phyloP scores from a whole-genome alignment of 805 yeast genomes.

The Candida lessepsii region DNA sequence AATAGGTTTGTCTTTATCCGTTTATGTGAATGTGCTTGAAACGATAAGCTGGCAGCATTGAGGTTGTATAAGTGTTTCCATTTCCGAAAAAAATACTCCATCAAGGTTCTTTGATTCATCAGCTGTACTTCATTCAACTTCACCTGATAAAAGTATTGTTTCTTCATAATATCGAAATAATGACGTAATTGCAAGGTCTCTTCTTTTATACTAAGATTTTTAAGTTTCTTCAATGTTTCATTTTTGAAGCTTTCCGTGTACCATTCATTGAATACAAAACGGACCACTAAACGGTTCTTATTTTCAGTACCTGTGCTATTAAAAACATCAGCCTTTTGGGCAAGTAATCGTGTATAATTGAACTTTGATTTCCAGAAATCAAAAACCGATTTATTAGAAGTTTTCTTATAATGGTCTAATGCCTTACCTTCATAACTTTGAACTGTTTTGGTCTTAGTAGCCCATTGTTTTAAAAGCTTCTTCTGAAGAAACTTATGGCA shows the following conservation, averaged over 20 bases:
- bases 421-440: too few species aligned
- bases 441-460: too few species aligned
- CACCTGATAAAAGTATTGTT: neutral
- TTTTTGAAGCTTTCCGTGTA: neutral
- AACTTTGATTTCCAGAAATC: neutral
- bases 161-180: constrained; percentile 12
- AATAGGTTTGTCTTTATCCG: constrained; percentile 11
- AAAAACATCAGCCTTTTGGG: constrained; percentile 1
- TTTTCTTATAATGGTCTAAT: neutral
- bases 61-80: constrained; percentile 12
- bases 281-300: neutral
- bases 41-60: constrained; percentile 8
- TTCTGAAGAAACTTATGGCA: neutral
- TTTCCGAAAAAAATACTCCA: constrained; percentile 6
- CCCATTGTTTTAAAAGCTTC: neutral
- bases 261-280: constrained; percentile 7
- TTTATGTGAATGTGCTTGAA: constrained; percentile 7
- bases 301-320: neutral
- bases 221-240: constrained; percentile 4
- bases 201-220: constrained; percentile 14
- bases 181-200: constrained; percentile 14
- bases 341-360: neutral
- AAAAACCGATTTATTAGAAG: neutral
- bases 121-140: constrained; percentile 3
- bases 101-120: neutral